Percentiles rank a stretch among this genome's conserved stretches.
phyloP scores from a whole-genome alignment of 345 rosid species.

The Dipteronia dyeriana region DNA sequence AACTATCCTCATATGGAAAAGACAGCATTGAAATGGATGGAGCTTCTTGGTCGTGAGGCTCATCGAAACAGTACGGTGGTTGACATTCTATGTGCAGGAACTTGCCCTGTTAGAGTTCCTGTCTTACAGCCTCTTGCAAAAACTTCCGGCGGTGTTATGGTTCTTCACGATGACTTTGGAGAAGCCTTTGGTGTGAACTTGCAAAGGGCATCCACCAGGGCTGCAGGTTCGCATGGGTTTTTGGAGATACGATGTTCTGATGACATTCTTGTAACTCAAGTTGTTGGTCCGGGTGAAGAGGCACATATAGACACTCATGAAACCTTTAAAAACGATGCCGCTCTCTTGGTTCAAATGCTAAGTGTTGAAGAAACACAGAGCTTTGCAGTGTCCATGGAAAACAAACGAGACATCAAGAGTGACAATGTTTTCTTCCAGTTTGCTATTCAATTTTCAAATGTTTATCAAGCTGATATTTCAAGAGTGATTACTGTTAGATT shows the following conservation, averaged over 20 bases:
- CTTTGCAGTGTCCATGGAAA: conserved; percentile 87
- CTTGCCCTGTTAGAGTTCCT: conserved; percentile 91
- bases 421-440: conserved; percentile 83
- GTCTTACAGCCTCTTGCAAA: conserved; percentile 89
- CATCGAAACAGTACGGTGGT: conserved; percentile 71
- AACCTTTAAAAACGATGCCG: conserved; percentile 60
- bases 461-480: conserved; percentile 84
- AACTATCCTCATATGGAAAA: conserved; percentile 89
- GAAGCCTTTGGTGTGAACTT: conserved; percentile 97
- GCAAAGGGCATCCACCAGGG: conserved; percentile 90
- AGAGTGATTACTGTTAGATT: conserved; percentile 82
- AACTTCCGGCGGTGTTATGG: conserved; percentile 92
- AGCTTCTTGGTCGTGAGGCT: conserved; percentile 79
- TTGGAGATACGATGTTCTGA: conserved; percentile 95
- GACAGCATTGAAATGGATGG: conserved; percentile 85
- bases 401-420: conserved; percentile 69
- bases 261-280: conserved; percentile 86
- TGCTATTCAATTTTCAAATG: conserved; percentile 70
- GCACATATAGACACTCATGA: conserved; percentile 76
- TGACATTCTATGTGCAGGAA: conserved; percentile 97
- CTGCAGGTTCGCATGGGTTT: conserved; percentile 80
- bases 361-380: conserved; percentile 96
- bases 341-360: conserved; percentile 77
- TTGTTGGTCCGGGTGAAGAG: conserved; percentile 97
- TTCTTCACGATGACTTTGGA: conserved; percentile 98